Evolutionary conservation across 768 basidiomycete genomes (phyloP).

Genomic region (Suillus ampliporus): DNA sequence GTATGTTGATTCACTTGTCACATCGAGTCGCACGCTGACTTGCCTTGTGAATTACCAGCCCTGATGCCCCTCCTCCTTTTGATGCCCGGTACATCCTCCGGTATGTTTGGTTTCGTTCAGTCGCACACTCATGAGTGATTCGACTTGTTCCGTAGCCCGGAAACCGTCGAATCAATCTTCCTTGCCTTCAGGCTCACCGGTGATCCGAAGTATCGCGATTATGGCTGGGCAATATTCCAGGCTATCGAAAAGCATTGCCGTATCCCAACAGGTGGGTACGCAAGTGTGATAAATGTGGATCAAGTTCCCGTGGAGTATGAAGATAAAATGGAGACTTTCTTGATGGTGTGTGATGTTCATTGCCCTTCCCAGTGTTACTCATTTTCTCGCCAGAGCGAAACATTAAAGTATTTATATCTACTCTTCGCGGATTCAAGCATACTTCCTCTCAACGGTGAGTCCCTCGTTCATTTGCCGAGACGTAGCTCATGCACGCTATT

Average conservation of each 20-base stretch:
- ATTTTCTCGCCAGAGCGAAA: conserved; percentile 68
- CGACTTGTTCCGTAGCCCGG: conserved; percentile 59
- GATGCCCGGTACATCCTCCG: conserved; percentile 95
- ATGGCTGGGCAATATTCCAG: conserved; percentile 90
- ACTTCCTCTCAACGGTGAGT: conserved; percentile 78
- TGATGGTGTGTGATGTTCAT: conserved; percentile 61
- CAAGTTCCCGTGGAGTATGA: conserved; percentile 67
- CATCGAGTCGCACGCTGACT: conserved; percentile 7
- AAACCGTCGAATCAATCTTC: conserved; percentile 95
- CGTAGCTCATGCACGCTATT: conserved; percentile 19
- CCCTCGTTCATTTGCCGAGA: neutral
- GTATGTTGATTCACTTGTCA: conserved; percentile 41
- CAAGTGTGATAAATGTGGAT: conserved; percentile 85
- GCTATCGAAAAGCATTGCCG: conserved; percentile 86
- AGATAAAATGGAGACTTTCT: conserved; percentile 96
- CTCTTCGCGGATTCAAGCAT: conserved; percentile 77
- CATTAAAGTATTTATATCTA: conserved; percentile 89
- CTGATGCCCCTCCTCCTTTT: conserved; percentile 48
- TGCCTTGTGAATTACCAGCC: conserved; percentile 20
- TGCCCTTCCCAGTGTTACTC: neutral
- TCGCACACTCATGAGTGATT: neutral
- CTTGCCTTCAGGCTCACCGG: conserved; percentile 91
- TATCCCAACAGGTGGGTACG: conserved; percentile 82
- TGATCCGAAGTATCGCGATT: conserved; percentile 76
- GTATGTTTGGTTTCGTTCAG: conserved; percentile 38